Percentiles rank a stretch among this genome's conserved stretches.
These are phyloP conservation scores for Boletus rubroflammeus DNA, from an alignment of 768 basidiomycete species.

Conservation along the genomic window DNA sequence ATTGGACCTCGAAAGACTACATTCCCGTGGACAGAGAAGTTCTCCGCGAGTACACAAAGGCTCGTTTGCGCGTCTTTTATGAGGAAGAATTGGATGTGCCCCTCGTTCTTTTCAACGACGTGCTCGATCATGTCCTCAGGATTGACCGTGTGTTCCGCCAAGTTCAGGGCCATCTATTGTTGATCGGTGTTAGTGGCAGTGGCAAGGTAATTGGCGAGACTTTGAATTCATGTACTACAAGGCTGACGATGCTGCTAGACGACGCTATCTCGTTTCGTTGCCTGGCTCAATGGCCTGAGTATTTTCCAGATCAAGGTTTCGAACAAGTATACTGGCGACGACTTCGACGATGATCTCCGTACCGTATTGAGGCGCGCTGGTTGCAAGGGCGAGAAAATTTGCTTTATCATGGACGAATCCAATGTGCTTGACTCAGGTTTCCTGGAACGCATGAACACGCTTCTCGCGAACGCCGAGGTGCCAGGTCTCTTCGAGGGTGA, in stretches of 20 bases:
- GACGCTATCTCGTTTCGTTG: slow-evolving; percentile 95
- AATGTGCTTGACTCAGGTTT: slow-evolving; percentile 99
- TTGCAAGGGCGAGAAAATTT: slow-evolving; percentile 98
- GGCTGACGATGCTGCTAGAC: slow-evolving; percentile 53
- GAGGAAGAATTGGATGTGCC: slow-evolving; percentile 98
- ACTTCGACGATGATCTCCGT: slow-evolving; percentile 97
- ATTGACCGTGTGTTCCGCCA: slow-evolving; percentile 99
- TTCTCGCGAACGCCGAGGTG: slow-evolving; percentile 99
- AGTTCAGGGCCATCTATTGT: slow-evolving; percentile 90
- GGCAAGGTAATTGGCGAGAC: slow-evolving; percentile 70
- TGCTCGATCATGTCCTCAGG: slow-evolving; percentile 94
- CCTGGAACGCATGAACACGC: slow-evolving; percentile 99
- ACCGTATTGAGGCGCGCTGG: slow-evolving; percentile 93
- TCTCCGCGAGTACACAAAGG: slow-evolving; percentile 94
- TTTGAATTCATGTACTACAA: slow-evolving; percentile 1
- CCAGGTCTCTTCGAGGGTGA: slow-evolving; percentile 99
- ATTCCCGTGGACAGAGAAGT: slow-evolving; percentile 91
- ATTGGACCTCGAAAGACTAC: slow-evolving; percentile 98
- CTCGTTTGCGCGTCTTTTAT: slow-evolving; percentile 95
- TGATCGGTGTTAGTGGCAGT: slow-evolving; percentile 97
- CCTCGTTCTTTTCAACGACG: slow-evolving; percentile 97
- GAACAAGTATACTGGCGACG: slow-evolving; percentile 97
- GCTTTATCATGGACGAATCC: slow-evolving; percentile 99
- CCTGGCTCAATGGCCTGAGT: slow-evolving; percentile 99
- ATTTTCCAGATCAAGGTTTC: slow-evolving; percentile 99